Percentiles rank a stretch among this genome's conserved stretches.
Conservation (phyloP, 345 rosid genomes). For the Garcia nutans region DNA sequence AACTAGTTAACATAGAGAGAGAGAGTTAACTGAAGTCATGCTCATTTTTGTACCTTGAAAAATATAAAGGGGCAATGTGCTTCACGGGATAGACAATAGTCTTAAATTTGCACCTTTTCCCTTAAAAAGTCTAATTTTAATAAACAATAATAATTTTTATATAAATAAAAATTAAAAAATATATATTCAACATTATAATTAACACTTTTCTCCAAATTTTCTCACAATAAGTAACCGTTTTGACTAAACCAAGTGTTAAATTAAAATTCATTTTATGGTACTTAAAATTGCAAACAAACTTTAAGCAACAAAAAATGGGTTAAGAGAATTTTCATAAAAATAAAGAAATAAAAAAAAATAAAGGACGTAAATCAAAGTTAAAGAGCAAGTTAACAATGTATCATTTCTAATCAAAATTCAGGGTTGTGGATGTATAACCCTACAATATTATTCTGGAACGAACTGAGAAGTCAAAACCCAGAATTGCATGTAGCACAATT, state of each 20-base stretch:
- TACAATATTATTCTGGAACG: not conserved
- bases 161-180: not conserved
- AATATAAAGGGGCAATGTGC: too few relatives aligned
- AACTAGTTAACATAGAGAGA: too few relatives aligned
- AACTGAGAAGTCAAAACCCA: not conserved
- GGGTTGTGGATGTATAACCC: not conserved
- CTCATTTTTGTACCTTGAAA: too few relatives aligned
- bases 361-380: not conserved
- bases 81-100: too few relatives aligned
- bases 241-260: not conserved
- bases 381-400: not conserved
- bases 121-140: too few relatives aligned
- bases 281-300: not conserved
- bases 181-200: not conserved
- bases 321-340: not conserved
- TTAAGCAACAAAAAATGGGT: not conserved
- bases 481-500: not conserved
- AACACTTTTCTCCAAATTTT: not conserved
- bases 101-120: too few relatives aligned
- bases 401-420: not conserved
- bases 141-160: not conserved
- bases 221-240: not conserved
- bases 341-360: not conserved
- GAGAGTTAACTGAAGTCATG: too few relatives aligned
- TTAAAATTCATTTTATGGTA: not conserved